These are phyloP conservation scores for Sisymbrium irio DNA, from an alignment of 345 rosid species.

Conservation along the genomic window DNA sequence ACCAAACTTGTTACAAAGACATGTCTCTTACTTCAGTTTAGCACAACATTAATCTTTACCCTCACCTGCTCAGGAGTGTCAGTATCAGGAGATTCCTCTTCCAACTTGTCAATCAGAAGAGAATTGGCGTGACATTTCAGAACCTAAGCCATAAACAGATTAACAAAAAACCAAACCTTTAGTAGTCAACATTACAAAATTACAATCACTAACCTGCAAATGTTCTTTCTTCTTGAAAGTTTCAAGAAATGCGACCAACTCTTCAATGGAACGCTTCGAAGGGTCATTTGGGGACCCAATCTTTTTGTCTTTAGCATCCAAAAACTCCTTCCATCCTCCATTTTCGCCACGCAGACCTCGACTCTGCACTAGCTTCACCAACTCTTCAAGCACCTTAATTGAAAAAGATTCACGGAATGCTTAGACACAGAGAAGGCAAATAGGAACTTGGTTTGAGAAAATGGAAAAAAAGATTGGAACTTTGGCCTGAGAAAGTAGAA, in stretches of 20 bases:
- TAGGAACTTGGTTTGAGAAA: no score
- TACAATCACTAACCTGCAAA: not conserved
- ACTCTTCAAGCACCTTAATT: slow-evolving; percentile 51
- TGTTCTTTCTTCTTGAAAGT: slow-evolving; percentile 42
- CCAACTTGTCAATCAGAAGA: slow-evolving; percentile 32
- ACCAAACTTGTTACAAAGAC: not conserved
- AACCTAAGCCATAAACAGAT: slow-evolving; percentile 31
- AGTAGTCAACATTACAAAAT: not conserved
- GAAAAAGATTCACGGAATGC: not conserved
- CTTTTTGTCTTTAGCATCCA: slow-evolving; percentile 41
- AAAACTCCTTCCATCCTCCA: slow-evolving; percentile 68
- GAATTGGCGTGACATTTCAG: slow-evolving; percentile 41
- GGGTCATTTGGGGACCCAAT: slow-evolving; percentile 57
- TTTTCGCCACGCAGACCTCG: slow-evolving; percentile 43
- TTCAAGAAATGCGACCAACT: slow-evolving; percentile 48
- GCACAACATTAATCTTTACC: not conserved
- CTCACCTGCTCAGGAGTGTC: slow-evolving; percentile 62
- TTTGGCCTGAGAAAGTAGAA: no score
- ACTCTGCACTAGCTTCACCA: slow-evolving; percentile 56
- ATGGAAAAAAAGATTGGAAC: no score
- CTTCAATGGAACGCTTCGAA: slow-evolving; percentile 42
- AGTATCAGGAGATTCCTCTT: slow-evolving; percentile 31
- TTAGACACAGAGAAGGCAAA: not conserved
- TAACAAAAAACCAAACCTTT: not conserved
- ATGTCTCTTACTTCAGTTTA: not conserved